Conservation (phyloP, 257 asterid genomes). For the Solanum clarkiae region DNA sequence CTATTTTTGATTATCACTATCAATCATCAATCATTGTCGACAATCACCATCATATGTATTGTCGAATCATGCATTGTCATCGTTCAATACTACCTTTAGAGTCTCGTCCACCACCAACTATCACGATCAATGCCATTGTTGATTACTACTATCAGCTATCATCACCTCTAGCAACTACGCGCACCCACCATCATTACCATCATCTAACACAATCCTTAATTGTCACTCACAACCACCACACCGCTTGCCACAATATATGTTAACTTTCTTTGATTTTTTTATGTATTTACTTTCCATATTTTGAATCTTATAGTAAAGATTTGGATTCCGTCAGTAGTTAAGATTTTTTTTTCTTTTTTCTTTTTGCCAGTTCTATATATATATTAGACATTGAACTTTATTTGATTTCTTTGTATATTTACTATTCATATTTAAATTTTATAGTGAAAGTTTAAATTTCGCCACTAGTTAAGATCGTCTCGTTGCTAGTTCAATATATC, state of each 20-base stretch:
- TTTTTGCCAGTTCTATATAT: background rate
- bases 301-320: background rate
- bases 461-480: no score
- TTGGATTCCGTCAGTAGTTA: no score
- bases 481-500: no score
- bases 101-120: background rate
- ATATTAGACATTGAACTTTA: no score
- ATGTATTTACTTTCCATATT: background rate
- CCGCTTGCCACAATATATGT: background rate
- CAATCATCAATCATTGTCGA: background rate
- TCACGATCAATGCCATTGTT: background rate
- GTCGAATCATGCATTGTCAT: background rate
- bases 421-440: no score
- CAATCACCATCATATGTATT: background rate
- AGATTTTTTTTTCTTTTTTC: no score
- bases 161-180: background rate
- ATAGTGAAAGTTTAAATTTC: no score
- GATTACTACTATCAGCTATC: background rate
- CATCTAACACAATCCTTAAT: background rate
- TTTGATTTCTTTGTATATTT: no score
- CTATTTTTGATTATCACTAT: background rate
- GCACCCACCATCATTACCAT: background rate
- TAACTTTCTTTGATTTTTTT: rapidly evolving
- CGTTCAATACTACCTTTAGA: background rate
- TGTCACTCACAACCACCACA: background rate